Percentiles rank a stretch among this genome's conserved stretches.
Evolutionary conservation across 1,284 basidiomycete genomes (phyloP).

Genomic region (Melampsora americana): DNA sequence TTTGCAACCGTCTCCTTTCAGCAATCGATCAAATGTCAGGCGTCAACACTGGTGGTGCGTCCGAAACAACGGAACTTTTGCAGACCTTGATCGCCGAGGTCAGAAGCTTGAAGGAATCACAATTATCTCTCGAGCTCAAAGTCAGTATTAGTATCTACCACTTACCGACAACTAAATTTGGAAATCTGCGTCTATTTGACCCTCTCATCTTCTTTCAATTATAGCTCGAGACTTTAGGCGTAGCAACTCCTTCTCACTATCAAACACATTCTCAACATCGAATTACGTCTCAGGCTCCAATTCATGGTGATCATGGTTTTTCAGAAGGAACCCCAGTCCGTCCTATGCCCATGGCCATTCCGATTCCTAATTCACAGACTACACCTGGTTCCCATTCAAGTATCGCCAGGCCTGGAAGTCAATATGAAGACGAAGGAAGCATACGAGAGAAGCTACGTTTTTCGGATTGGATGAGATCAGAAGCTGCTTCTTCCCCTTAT

Average conservation of each 20-base stretch:
- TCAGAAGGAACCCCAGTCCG: background rate
- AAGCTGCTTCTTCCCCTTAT: slow-evolving; percentile 18
- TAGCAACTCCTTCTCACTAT: background rate
- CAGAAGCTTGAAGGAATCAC: slow-evolving; percentile 15
- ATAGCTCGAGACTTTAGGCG: slow-evolving; percentile 11
- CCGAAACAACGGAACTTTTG: background rate
- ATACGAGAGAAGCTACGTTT: slow-evolving; percentile 13
- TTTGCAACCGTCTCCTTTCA: too few relatives aligned
- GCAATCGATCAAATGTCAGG: too few relatives aligned
- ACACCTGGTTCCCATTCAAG: slow-evolving; percentile 12
- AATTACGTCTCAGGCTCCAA: background rate
- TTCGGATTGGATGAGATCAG: slow-evolving; percentile 24
- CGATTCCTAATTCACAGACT: slow-evolving; percentile 5
- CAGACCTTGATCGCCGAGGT: slow-evolving; percentile 17
- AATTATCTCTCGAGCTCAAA: slow-evolving; percentile 12
- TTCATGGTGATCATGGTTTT: background rate
- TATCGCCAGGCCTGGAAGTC: background rate
- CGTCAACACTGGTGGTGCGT: too few relatives aligned
- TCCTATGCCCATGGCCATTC: background rate
- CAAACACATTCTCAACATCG: background rate
- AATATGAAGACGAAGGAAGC: slow-evolving; percentile 28
- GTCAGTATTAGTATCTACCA: too few relatives aligned
- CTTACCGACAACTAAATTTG: background rate
- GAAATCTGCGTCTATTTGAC: background rate
- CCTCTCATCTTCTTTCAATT: background rate